Conservation (phyloP, 768 basidiomycete genomes). For the Boletus rufocinnamomeus region DNA sequence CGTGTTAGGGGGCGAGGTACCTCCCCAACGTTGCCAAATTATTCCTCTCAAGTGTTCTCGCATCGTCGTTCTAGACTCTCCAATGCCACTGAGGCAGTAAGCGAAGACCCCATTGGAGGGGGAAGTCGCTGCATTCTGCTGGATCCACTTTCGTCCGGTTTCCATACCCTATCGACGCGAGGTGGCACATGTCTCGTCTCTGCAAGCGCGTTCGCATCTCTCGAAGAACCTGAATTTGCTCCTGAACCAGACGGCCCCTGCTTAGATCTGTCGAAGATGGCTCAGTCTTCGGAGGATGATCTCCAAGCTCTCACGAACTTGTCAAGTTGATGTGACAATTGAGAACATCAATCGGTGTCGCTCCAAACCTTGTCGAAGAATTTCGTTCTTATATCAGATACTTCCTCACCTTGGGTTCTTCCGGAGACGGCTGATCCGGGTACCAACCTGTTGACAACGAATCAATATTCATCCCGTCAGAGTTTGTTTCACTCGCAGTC, state of each 20-base stretch:
- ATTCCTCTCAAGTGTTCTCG: constrained; percentile 56
- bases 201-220: not conserved
- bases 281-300: constrained; percentile 49
- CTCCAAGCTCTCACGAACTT: constrained; percentile 47
- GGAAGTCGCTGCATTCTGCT: constrained; percentile 48
- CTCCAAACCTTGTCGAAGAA: not conserved
- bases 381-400: constrained; percentile 51
- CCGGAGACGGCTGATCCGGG: not conserved
- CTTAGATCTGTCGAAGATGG: constrained; percentile 39
- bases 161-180: constrained; percentile 44
- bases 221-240: too few relatives aligned
- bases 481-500: not conserved
- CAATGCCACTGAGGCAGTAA: constrained; percentile 56
- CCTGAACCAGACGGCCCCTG: not conserved
- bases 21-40: constrained; percentile 55
- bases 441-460: too few relatives aligned
- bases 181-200: not conserved
- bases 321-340: constrained; percentile 56
- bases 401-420: constrained; percentile 28
- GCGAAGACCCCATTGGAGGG: constrained; percentile 58
- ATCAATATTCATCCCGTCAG: not conserved
- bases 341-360: constrained; percentile 49
- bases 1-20: constrained; percentile 69
- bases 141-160: constrained; percentile 51
- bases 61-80: constrained; percentile 60